Base-by-base conservation (phyloP, 2,329 filamentous ascomycete species). In the Aureobasidium sp. region DNA sequence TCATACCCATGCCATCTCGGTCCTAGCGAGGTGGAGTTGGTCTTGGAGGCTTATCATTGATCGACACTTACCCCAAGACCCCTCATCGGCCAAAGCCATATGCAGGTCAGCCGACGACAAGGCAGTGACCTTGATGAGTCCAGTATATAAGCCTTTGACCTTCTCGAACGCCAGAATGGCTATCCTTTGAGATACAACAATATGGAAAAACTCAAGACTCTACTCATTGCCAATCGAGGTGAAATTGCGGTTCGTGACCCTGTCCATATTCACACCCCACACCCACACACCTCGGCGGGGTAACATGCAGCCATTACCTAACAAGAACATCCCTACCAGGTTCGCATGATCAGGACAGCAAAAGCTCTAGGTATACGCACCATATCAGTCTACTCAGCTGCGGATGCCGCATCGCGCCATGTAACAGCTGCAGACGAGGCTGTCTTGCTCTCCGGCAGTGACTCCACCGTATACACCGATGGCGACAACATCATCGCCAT, bases 201-300 rank as follows among this genome's bases (percentile, higher is more conserved):
- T 22, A 77, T 77, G 74, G 72, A 77, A 60, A 75, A 71, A 29
- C 66, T 83, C 37, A 80, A 79, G 67, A 81, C 75, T 14, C 66
- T 85, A 19, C 71, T 86, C 14, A 77, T 86, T 52, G 82, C 83
- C 11, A 85, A 86, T 68, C 75, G 83, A 49, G 83, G 64, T 37
- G 63, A 64, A 54, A 65, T 35, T n/a, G 64, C 64, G 7, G 64
- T 65, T 40, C 24, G 63, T 47, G 1, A 53, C 29, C 37, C 24
- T 45, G n/a, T 24, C 39, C 31, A 61, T 27, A 40, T 33, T 33
- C 31, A 31, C 3, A n/a, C 47, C 29, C 37, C 44, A 24, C 6
- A 31, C 44, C 44, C 56, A 19, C 56, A 14, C 12, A 15, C 24
- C 47, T 60, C 52, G 47, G 57, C 57, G n/a, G 17, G n/a, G 37